Conservation (phyloP, 1,284 basidiomycete species). For the Papiliotrema flavescens region DNA sequence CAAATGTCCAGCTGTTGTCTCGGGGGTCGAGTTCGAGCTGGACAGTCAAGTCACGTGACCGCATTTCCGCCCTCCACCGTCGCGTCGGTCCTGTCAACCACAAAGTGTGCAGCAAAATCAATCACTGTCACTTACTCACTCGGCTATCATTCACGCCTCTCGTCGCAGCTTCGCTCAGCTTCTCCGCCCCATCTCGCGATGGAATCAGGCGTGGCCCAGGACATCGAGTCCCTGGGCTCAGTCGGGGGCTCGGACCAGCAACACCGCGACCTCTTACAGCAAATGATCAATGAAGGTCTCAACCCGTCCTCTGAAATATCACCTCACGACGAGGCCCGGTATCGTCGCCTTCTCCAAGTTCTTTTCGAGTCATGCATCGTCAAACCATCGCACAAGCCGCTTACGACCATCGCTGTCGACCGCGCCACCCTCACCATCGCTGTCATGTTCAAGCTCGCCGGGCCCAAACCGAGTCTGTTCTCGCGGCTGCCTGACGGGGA, state of each 20-base stretch:
- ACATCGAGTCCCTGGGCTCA: neutral
- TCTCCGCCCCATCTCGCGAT: neutral
- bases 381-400: conserved; percentile 13
- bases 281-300: conserved; percentile 36
- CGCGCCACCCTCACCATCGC: conserved; percentile 30
- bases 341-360: conserved; percentile 34
- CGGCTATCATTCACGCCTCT: too few relatives aligned
- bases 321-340: conserved; percentile 13
- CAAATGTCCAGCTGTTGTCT: too few relatives aligned
- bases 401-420: conserved; percentile 10
- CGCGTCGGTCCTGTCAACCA: neutral
- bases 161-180: too few relatives aligned
- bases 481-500: conserved; percentile 1
- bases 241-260: conserved; percentile 5
- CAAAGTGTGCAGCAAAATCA: too few relatives aligned
- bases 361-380: conserved; percentile 38
- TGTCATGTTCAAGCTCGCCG: conserved; percentile 27
- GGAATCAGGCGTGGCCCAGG: neutral
- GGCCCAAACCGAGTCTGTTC: conserved; percentile 25
- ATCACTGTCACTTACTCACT: neutral
- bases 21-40: too few relatives aligned
- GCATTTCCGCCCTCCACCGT: neutral
- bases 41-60: neutral
- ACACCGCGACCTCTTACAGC: conserved; percentile 27
- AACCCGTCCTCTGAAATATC: conserved; percentile 19